Evolutionary conservation across 1,139 yeast genomes (phyloP), one percentile per base, ranked within the genome.

Genomic region (Pichia sp.): DNA sequence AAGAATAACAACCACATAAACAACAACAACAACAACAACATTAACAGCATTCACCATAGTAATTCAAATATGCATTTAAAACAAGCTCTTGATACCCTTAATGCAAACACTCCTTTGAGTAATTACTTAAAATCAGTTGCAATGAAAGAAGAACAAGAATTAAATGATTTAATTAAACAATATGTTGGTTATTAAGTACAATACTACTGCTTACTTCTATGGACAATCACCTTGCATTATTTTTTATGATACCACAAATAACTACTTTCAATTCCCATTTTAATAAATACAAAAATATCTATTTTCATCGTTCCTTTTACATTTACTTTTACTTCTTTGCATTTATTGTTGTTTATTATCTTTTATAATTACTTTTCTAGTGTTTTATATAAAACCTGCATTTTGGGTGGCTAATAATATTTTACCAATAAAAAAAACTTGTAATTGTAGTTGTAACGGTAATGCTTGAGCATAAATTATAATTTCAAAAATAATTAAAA

Each of bases 101-200:
- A 47, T 34, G 50, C 54, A 44, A 53, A 50, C 31, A 55, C 58
- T 11, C 57, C 58, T 27, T 48, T 57, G 39, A 56, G 56, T 44
- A 58, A 59, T 41, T 58, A 63, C 48, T 56, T 67, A 42, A 67
- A 67, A 50, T 58, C 63, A 8, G 67, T 61, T 31, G 68, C 68
- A 18, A 55, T 58, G 47, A 61, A 58, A 34, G 70, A 67, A 53
- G 68, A 66, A 48, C 63, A 61, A 53, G 66, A 67, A 54, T 58
- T 67, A 42, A 63, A 60, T 50, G 59, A 60, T 33, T 52, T 66
- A 39, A 62, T 67, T 56, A 66, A 64, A 60, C 64, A 64, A 52
- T 67, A 67, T 56, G 63, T 67, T 48, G 58, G 63, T 50, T 49
- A 53, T 44, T 56, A 43, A 49, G 22, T 18, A 10, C 29, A 39